These are phyloP conservation scores for Teunomyces pallodes DNA, from an alignment of 805 yeast genomes.

Conservation along the genomic window DNA sequence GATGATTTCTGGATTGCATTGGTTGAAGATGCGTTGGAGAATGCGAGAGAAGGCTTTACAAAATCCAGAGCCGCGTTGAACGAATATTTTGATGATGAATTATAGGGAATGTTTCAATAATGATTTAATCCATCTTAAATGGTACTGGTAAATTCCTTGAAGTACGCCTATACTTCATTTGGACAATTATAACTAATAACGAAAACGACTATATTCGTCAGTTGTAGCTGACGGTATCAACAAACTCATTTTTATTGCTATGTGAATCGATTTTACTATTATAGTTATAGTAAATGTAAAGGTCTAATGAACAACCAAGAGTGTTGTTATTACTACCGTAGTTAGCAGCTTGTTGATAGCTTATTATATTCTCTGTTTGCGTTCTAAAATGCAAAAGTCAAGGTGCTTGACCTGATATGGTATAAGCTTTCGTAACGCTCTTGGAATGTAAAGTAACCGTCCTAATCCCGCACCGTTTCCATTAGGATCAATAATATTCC, in stretches of 20 bases:
- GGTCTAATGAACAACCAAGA: neutral
- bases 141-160: neutral
- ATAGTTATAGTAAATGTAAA: neutral
- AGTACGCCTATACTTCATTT: neutral
- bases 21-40: constrained; percentile 51
- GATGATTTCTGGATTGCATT: constrained; percentile 42
- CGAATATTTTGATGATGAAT: constrained; percentile 46
- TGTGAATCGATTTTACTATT: neutral
- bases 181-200: neutral
- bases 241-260: neutral
- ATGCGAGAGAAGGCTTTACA: constrained; percentile 50
- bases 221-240: neutral
- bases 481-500: constrained; percentile 51
- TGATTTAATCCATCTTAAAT: neutral
- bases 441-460: constrained; percentile 53
- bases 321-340: neutral
- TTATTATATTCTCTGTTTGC: neutral
- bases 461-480: constrained; percentile 53
- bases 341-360: neutral
- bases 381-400: constrained; percentile 49
- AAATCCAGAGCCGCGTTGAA: constrained; percentile 50
- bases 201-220: neutral
- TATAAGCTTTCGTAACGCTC: constrained; percentile 17
- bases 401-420: constrained; percentile 42
- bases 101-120: constrained; percentile 3